Percentiles rank a stretch among this genome's conserved stretches.
Conservation (phyloP, 202 grass and related monocot genomes). For the Zizania palustris region DNA sequence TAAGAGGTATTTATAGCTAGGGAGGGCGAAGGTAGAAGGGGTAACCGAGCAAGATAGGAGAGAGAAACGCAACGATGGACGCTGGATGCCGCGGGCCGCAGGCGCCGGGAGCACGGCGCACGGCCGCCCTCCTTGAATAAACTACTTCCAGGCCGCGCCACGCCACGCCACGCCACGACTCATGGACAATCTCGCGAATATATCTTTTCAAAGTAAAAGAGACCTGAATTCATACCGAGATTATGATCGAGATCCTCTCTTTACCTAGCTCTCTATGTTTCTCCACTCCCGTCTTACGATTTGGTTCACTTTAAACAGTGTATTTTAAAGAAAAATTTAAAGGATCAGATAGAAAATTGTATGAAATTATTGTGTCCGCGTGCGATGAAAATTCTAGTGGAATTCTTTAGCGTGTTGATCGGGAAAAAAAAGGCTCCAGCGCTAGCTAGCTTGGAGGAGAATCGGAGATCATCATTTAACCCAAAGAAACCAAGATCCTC, state of each 20-base stretch:
- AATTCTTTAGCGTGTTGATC: slow-evolving; percentile 28
- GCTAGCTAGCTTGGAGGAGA: neutral
- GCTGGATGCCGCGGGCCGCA: too few relatives aligned
- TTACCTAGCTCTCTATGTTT: too few relatives aligned
- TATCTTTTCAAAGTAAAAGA: too few relatives aligned
- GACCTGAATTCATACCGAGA: too few relatives aligned
- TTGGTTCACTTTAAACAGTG: too few relatives aligned
- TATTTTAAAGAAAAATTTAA: too few relatives aligned
- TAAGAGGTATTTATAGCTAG: neutral
- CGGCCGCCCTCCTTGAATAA: slow-evolving; percentile 23
- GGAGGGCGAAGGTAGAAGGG: too few relatives aligned
- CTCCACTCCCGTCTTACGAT: too few relatives aligned
- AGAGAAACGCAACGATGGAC: slow-evolving; percentile 22
- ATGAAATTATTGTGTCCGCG: neutral
- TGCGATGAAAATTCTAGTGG: slow-evolving; percentile 21
- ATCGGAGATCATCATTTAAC: neutral
- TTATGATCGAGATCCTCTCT: too few relatives aligned
- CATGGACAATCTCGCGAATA: neutral
- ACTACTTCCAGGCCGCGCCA: slow-evolving; percentile 33
- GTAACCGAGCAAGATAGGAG: slow-evolving; percentile 47
- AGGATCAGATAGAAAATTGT: too few relatives aligned
- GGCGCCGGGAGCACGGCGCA: neutral
- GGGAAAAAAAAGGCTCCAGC: neutral
- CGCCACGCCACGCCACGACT: too few relatives aligned
- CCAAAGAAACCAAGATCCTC: slow-evolving; percentile 34